Conservation (phyloP, 2,329 filamentous ascomycete species). For the Proliferodiscus dingleyae region DNA sequence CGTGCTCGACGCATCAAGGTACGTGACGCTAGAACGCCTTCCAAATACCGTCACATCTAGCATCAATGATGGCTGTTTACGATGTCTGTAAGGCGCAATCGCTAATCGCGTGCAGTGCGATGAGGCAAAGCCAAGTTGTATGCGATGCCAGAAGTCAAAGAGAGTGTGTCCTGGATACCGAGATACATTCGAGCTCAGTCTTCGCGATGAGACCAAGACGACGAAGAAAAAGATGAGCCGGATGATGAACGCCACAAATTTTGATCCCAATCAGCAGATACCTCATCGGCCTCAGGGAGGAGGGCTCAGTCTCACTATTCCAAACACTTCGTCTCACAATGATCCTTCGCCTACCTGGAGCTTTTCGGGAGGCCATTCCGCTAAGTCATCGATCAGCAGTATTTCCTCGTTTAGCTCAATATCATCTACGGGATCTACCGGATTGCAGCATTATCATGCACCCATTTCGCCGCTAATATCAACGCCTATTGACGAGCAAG, state of each 20-base stretch:
- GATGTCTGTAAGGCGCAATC: background rate
- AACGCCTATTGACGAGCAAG: constrained; percentile 48
- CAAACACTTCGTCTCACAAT: background rate
- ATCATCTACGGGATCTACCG: constrained; percentile 55
- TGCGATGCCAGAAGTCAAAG: constrained; percentile 58
- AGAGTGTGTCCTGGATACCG: constrained; percentile 61
- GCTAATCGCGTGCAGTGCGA: constrained; percentile 47
- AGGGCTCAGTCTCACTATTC: background rate
- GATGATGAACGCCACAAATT: background rate
- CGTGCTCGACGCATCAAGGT: constrained; percentile 68
- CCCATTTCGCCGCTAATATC: constrained; percentile 36
- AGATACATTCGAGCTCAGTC: constrained; percentile 56
- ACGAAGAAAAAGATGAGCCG: constrained; percentile 49
- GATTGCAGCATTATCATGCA: constrained; percentile 1
- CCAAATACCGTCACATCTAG: background rate
- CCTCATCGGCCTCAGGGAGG: background rate
- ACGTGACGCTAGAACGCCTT: background rate
- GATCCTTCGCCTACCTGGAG: background rate
- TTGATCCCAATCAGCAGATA: background rate
- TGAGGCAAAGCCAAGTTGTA: constrained; percentile 59
- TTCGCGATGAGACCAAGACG: constrained; percentile 66
- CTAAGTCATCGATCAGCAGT: background rate
- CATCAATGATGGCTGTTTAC: background rate
- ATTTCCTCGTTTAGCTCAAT: constrained; percentile 43
- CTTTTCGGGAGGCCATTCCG: background rate